Evolutionary conservation across 768 basidiomycete genomes (phyloP).

Genomic region (Lentinula aciculospora): DNA sequence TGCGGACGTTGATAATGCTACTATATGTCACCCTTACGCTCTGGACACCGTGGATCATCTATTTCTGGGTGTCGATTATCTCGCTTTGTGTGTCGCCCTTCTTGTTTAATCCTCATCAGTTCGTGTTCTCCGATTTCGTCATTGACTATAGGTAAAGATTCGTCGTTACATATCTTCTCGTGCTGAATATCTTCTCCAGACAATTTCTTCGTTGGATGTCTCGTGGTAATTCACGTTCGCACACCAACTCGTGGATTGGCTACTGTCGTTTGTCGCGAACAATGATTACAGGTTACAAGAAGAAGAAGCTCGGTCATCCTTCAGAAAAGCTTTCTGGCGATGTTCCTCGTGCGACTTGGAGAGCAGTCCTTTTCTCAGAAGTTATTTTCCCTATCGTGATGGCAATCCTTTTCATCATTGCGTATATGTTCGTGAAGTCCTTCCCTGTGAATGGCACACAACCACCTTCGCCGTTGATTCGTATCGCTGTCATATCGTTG

Average conservation of each 20-base stretch:
- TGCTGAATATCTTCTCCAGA: slow-evolving; percentile 32
- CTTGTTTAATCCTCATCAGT: slow-evolving; percentile 99
- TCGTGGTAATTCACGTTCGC: slow-evolving; percentile 93
- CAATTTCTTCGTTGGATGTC: slow-evolving; percentile 99
- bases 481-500: slow-evolving; percentile 87
- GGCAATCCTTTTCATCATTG: slow-evolving; percentile 82
- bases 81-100: slow-evolving; percentile 93
- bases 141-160: slow-evolving; percentile 80
- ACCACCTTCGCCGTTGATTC: slow-evolving; percentile 81
- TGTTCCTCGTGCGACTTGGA: slow-evolving; percentile 90
- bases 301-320: slow-evolving; percentile 93
- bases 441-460: slow-evolving; percentile 65
- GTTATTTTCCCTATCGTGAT: slow-evolving; percentile 81
- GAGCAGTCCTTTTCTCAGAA: slow-evolving; percentile 83
- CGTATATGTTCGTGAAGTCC: slow-evolving; percentile 90
- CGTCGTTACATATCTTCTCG: not conserved
- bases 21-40: slow-evolving; percentile 90
- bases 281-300: slow-evolving; percentile 99
- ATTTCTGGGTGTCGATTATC: slow-evolving; percentile 96
- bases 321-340: slow-evolving; percentile 97
- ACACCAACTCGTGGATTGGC: slow-evolving; percentile 98
- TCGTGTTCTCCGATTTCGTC: slow-evolving; percentile 94
- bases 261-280: slow-evolving; percentile 98
- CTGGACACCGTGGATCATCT: slow-evolving; percentile 90
- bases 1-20: slow-evolving; percentile 87